A percentile compares a stretch with the other conserved stretches of the same genome.
Evolutionary conservation across 805 yeast species (phyloP).

Genomic region (Starmera amethionina): DNA sequence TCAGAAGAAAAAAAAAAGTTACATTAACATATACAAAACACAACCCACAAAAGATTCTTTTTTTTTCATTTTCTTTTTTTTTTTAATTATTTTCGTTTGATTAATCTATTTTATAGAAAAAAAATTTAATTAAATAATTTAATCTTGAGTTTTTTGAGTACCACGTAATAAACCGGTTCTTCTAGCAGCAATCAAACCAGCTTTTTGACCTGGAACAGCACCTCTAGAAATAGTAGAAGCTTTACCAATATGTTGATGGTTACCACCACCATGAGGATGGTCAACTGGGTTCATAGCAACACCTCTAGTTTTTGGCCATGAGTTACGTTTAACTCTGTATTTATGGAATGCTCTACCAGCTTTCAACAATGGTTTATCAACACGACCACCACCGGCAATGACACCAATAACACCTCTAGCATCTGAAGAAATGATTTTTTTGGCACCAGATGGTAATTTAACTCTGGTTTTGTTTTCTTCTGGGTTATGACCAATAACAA

Average conservation of each 20-base stretch:
- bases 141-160: slow-evolving; percentile 89
- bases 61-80: not conserved
- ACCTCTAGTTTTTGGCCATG: slow-evolving; percentile 99
- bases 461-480: slow-evolving; percentile 99
- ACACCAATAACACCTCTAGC: slow-evolving; percentile 99
- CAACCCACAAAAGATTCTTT: slow-evolving; percentile 19
- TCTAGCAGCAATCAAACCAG: slow-evolving; percentile 99
- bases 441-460: slow-evolving; percentile 98
- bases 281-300: slow-evolving; percentile 99
- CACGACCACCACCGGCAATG: slow-evolving; percentile 99
- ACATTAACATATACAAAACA: slow-evolving; percentile 9
- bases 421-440: slow-evolving; percentile 88
- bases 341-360: slow-evolving; percentile 99
- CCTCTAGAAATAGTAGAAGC: slow-evolving; percentile 99
- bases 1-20: too few relatives aligned
- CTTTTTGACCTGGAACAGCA: slow-evolving; percentile 99
- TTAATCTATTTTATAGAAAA: too few relatives aligned
- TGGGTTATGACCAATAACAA: slow-evolving; percentile 98
- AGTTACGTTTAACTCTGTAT: slow-evolving; percentile 98
- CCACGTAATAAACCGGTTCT: slow-evolving; percentile 99
- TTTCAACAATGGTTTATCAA: slow-evolving; percentile 98
- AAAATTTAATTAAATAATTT: slow-evolving; percentile 22
- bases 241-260: slow-evolving; percentile 99
- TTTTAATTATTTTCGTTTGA: slow-evolving; percentile 5
- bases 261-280: slow-evolving; percentile 99